Conservation (phyloP, 768 basidiomycete species). For the Lyophyllum decastes region DNA sequence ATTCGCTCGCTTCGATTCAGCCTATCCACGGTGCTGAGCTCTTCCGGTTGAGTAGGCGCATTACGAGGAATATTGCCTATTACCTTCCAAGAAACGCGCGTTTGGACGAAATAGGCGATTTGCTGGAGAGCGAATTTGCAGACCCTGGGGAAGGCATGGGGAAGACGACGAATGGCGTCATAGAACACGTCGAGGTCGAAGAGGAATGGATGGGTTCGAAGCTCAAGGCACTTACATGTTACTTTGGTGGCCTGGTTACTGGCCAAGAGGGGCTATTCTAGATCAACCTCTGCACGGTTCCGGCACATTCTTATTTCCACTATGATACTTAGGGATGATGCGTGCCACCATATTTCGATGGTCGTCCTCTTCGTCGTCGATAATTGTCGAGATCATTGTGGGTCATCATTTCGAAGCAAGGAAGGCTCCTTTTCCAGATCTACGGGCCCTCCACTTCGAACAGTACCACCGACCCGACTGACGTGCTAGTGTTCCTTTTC, state of each 20-base stretch:
- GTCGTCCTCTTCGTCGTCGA: no score
- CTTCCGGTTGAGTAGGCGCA: conserved; percentile 67
- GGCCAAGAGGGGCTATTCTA: conserved; percentile 68
- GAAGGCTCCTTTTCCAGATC: no score
- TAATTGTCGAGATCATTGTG: no score
- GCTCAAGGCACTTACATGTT: conserved; percentile 92
- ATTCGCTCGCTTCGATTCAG: conserved; percentile 68
- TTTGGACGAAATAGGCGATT: conserved; percentile 66
- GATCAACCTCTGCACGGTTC: background rate
- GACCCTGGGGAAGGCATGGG: background rate
- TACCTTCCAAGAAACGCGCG: conserved; percentile 84
- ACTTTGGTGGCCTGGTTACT: conserved; percentile 81
- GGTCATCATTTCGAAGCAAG: no score
- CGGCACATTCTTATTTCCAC: no score
- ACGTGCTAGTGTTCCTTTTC: no score
- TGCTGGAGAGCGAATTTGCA: conserved; percentile 14
- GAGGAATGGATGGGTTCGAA: conserved; percentile 97
- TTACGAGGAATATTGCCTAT: conserved; percentile 86
- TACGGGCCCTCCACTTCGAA: no score
- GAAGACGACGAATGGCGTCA: conserved; percentile 8
- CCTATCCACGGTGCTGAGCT: conserved; percentile 86
- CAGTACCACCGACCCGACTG: no score
- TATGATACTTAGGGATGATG: no score
- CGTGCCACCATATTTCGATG: no score
- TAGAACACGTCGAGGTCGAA: conserved; percentile 83